Evolutionary conservation across 1,284 basidiomycete genomes (phyloP).

Genomic region (Moesziomyces antarcticus): DNA sequence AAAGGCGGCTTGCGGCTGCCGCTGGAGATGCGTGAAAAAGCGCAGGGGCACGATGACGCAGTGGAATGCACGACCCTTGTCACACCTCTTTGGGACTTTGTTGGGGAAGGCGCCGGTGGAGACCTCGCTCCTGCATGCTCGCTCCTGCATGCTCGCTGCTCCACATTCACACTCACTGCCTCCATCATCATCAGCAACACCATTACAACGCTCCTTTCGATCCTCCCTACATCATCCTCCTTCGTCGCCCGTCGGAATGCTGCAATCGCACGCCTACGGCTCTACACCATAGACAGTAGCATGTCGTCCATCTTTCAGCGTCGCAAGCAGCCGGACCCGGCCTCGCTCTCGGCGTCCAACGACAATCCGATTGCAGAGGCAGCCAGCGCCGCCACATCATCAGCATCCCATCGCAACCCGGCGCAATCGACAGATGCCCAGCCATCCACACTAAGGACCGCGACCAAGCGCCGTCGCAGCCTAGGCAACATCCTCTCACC

Average conservation of each 20-base stretch:
- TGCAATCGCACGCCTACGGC: neutral
- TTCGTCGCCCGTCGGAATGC: neutral
- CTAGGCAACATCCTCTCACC: slow-evolving; percentile 43
- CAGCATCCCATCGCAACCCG: slow-evolving; percentile 4
- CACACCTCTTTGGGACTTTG: slow-evolving; percentile 5
- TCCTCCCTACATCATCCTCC: neutral
- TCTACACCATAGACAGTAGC: neutral
- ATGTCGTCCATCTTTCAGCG: slow-evolving; percentile 44
- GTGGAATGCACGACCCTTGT: neutral
- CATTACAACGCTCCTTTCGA: neutral
- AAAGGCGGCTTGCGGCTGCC: neutral
- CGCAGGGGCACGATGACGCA: slow-evolving; percentile 21
- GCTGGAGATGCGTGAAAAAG: neutral
- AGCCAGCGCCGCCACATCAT: slow-evolving; percentile 5
- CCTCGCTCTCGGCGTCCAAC: slow-evolving; percentile 8
- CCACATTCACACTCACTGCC: too few species aligned
- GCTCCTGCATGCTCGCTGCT: neutral
- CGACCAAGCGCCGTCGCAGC: slow-evolving; percentile 37
- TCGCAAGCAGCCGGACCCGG: slow-evolving; percentile 41
- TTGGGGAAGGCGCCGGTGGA: slow-evolving; percentile 4
- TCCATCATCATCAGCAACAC: neutral
- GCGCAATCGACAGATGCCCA: neutral
- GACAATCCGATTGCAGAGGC: slow-evolving; percentile 13
- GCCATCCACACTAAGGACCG: slow-evolving; percentile 9
- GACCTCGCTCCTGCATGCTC: neutral